Evolutionary conservation across 257 asterid species (phyloP).

Genomic region (Solanum ossicruentum): DNA sequence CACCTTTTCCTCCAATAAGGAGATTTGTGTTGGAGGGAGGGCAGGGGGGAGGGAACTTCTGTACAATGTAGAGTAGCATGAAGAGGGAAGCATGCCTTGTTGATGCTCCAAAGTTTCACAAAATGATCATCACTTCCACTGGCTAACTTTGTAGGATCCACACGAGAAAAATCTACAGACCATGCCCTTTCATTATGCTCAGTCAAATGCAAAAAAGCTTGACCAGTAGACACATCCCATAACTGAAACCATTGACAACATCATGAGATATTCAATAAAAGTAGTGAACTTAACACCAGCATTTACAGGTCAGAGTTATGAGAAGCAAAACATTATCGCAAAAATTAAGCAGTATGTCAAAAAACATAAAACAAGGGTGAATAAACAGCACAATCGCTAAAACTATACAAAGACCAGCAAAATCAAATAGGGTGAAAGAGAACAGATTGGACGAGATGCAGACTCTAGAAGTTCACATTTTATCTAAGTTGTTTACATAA

Average conservation of each 20-base stretch:
- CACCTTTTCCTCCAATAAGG: not conserved
- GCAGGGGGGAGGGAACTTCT: not conserved
- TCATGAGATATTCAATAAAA: not conserved
- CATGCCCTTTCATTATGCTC: constrained; percentile 91
- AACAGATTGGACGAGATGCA: not conserved
- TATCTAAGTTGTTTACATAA: not conserved
- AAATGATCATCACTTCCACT: constrained; percentile 92
- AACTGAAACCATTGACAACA: constrained; percentile 41
- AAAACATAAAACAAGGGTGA: not conserved
- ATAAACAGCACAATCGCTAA: not conserved
- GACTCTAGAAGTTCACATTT: not conserved
- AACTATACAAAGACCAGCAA: not conserved
- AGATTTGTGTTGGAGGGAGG: not conserved
- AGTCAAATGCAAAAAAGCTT: constrained; percentile 32
- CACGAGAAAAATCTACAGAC: constrained; percentile 88
- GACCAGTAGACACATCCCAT: constrained; percentile 95
- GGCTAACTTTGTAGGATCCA: constrained; percentile 67
- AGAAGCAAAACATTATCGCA: not conserved
- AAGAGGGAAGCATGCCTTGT: constrained; percentile 41
- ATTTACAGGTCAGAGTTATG: not conserved
- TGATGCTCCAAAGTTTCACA: constrained; percentile 91
- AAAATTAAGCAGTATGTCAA: not conserved
- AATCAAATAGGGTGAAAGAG: not conserved
- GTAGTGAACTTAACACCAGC: not conserved
- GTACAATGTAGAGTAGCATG: not conserved